These are phyloP conservation scores for Bryoglossum gracile DNA, from an alignment of 495 filamentous ascomycete genomes.

Conservation along the genomic window DNA sequence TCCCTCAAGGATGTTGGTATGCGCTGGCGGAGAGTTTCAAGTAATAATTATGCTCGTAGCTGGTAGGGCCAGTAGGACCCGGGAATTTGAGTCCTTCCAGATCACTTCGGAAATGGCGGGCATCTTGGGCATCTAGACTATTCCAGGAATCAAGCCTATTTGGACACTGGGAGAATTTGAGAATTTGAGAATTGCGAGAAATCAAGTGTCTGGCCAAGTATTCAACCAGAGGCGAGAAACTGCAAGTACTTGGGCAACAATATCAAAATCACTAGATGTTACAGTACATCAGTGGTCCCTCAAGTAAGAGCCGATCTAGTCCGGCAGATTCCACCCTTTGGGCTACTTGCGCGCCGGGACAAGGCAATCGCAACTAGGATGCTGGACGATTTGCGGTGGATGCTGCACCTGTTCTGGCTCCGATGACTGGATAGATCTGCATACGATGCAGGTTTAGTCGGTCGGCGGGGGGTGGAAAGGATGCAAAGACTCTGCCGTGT, in stretches of 20 bases:
- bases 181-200: too few relatives aligned
- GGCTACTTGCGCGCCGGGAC: conserved; percentile 12
- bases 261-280: too few relatives aligned
- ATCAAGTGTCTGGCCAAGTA: too few relatives aligned
- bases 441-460: conserved; percentile 15
- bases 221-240: too few relatives aligned
- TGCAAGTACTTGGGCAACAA: too few relatives aligned
- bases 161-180: too few relatives aligned
- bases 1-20: conserved; percentile 19
- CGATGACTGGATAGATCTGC: conserved; percentile 22
- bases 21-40: conserved; percentile 26
- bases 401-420: conserved; percentile 15
- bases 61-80: conserved; percentile 15
- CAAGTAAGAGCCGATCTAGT: too few relatives aligned
- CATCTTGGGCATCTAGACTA: too few relatives aligned
- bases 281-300: too few relatives aligned
- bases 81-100: too few relatives aligned
- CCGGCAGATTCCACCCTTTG: conserved; percentile 15
- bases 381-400: conserved; percentile 18
- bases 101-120: too few relatives aligned
- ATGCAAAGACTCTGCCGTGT: conserved; percentile 15
- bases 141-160: too few relatives aligned
- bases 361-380: conserved; percentile 10
- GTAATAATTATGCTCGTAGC: conserved; percentile 21
- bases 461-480: conserved; percentile 11